phyloP scores from a whole-genome alignment of 495 filamentous ascomycete genomes.

The Lasiosphaeria hispida region DNA sequence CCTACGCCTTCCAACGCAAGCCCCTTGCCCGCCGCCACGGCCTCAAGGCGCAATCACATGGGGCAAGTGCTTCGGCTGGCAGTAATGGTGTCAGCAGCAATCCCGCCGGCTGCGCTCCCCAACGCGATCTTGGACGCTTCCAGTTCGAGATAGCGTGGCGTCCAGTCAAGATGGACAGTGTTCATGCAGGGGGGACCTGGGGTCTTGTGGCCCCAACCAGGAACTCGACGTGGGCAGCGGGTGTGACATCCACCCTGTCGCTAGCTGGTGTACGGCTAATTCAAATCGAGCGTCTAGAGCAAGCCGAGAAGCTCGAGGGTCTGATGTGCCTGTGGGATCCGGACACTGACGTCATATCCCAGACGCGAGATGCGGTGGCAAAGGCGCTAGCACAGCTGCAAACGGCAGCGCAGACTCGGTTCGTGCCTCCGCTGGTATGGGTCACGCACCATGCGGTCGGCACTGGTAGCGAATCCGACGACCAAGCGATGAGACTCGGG shows the following conservation, averaged over 20 bases:
- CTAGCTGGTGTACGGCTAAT: too few relatives aligned
- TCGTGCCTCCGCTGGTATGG: conserved; percentile 25
- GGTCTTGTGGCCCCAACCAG: too few relatives aligned
- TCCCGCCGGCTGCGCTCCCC: too few relatives aligned
- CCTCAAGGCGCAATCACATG: too few relatives aligned
- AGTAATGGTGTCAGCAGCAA: too few relatives aligned
- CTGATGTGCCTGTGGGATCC: conserved; percentile 30
- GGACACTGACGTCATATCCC: conserved; percentile 15
- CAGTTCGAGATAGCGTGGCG: too few relatives aligned
- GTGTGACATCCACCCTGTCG: too few relatives aligned
- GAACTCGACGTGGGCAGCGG: too few relatives aligned
- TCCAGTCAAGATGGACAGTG: too few relatives aligned
- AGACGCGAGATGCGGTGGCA: conserved; percentile 16
- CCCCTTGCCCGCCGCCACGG: not conserved
- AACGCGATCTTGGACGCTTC: too few relatives aligned
- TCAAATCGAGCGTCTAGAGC: conserved; percentile 8
- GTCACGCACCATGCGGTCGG: conserved; percentile 28
- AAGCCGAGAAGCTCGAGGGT: conserved; percentile 24
- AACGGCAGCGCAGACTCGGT: conserved; percentile 12
- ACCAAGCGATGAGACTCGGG: conserved; percentile 16
- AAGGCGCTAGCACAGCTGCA: conserved; percentile 24
- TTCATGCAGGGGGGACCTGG: too few relatives aligned
- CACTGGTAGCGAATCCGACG: conserved; percentile 10
- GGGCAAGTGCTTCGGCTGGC: too few relatives aligned
- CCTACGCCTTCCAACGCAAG: conserved; percentile 35